Percentiles rank a stretch among this genome's conserved stretches.
Evolutionary conservation across 441 rosid species (phyloP).

Genomic region (Geranium incanum): DNA sequence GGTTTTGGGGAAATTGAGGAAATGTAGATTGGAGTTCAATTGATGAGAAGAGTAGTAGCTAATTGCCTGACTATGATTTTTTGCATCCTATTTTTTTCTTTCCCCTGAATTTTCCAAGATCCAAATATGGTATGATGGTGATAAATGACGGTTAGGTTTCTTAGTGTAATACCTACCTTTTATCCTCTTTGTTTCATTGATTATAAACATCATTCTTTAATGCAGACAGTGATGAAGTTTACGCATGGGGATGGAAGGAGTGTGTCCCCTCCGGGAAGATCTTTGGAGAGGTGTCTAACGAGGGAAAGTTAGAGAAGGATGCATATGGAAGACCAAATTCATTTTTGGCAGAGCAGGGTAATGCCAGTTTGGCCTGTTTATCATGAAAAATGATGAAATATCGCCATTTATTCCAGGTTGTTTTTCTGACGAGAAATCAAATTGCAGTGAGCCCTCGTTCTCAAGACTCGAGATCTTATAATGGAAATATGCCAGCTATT

Average conservation of each 20-base stretch:
- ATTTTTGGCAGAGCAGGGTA: conserved; percentile 65
- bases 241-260: conserved; percentile 99
- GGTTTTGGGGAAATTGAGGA: neutral
- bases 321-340: conserved; percentile 45
- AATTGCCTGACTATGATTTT: neutral
- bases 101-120: too few relatives aligned
- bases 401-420: conserved; percentile 19
- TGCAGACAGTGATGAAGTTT: conserved; percentile 63
- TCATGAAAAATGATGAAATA: neutral
- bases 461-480: conserved; percentile 47
- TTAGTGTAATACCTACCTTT: too few relatives aligned
- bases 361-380: conserved; percentile 12
- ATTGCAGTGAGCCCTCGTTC: conserved; percentile 48
- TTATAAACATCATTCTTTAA: conserved; percentile 6
- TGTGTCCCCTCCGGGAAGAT: conserved; percentile 85
- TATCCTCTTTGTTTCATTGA: conserved; percentile 6
- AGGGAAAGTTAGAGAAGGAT: conserved; percentile 40
- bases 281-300: conserved; percentile 50
- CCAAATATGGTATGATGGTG: too few relatives aligned
- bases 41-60: neutral
- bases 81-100: too few relatives aligned
- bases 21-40: neutral
- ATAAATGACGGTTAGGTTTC: too few relatives aligned
- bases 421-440: conserved; percentile 9
- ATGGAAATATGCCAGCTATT: conserved; percentile 35